phyloP scores from a whole-genome alignment of 768 basidiomycete species.

The Leccinum obscurum region DNA sequence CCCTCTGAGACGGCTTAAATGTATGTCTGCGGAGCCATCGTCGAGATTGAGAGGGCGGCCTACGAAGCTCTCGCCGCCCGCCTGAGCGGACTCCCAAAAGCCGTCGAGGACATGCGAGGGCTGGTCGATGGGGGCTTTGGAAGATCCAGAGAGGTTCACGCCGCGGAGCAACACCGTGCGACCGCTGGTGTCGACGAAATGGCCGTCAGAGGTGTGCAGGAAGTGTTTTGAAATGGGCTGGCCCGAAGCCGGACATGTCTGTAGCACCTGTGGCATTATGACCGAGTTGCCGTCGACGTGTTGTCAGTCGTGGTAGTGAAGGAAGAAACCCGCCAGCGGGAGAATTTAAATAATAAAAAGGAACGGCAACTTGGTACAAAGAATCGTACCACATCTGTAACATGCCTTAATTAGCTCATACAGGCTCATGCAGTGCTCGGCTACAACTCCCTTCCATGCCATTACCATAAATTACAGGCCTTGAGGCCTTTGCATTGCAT shows the following conservation, averaged over 20 bases:
- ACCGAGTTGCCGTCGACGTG: slow-evolving; percentile 2
- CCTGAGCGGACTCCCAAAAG: slow-evolving; percentile 82
- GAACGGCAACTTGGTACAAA: background rate
- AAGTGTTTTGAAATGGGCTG: slow-evolving; percentile 30
- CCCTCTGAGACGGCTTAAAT: slow-evolving; percentile 77
- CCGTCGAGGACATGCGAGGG: slow-evolving; percentile 68
- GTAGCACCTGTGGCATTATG: slow-evolving; percentile 25
- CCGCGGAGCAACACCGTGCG: slow-evolving; percentile 85
- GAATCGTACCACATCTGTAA: slow-evolving; percentile 25
- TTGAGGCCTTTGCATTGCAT: background rate
- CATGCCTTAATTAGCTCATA: slow-evolving; percentile 11
- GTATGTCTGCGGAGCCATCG: slow-evolving; percentile 82
- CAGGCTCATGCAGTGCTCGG: slow-evolving; percentile 1
- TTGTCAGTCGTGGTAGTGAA: background rate
- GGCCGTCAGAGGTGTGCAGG: slow-evolving; percentile 64
- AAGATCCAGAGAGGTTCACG: slow-evolving; percentile 90
- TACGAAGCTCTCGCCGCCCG: slow-evolving; percentile 67
- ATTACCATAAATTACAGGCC: slow-evolving; percentile 1
- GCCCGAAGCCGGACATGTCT: slow-evolving; percentile 21
- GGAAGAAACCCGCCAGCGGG: background rate
- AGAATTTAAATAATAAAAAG: background rate
- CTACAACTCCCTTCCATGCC: background rate
- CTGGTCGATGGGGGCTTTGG: slow-evolving; percentile 76
- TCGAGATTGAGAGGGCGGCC: slow-evolving; percentile 82
- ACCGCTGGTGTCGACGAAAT: slow-evolving; percentile 73